Conservation (phyloP, 2,329 filamentous ascomycete genomes). For the Diaporthe vexans region DNA sequence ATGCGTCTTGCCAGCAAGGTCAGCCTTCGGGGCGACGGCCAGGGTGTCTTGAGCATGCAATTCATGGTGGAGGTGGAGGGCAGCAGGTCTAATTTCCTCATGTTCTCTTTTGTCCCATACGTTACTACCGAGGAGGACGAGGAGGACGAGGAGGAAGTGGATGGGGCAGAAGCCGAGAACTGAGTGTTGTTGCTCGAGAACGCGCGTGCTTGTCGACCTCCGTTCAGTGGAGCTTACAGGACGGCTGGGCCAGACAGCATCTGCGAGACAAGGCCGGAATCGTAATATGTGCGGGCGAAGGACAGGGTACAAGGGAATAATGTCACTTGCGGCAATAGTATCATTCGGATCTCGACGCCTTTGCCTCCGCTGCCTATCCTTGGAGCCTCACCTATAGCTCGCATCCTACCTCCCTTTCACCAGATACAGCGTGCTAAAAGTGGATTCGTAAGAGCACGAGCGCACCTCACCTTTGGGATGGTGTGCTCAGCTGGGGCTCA, state of each 20-base stretch:
- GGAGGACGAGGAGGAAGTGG: slow-evolving; percentile 55
- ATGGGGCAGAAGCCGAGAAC: slow-evolving; percentile 50
- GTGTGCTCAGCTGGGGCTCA: slow-evolving; percentile 32
- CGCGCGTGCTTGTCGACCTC: neutral
- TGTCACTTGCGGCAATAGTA: neutral
- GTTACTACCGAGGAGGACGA: slow-evolving; percentile 72
- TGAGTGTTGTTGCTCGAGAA: slow-evolving; percentile 35
- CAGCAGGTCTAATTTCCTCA: slow-evolving; percentile 78
- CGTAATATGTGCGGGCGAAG: neutral
- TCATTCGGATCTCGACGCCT: neutral
- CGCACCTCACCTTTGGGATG: neutral
- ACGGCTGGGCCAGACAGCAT: neutral
- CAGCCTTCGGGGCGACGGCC: slow-evolving; percentile 86
- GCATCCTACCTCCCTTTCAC: neutral
- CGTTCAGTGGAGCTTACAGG: slow-evolving; percentile 13
- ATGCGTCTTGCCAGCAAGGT: slow-evolving; percentile 96
- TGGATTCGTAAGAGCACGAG: slow-evolving; percentile 2
- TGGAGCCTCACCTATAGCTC: neutral
- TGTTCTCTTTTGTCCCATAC: slow-evolving; percentile 86
- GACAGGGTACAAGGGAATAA: neutral
- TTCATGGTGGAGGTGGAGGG: slow-evolving; percentile 94
- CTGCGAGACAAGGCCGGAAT: neutral
- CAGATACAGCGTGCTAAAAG: slow-evolving; percentile 12
- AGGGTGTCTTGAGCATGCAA: slow-evolving; percentile 93
- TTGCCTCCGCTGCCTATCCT: neutral